Base-by-base conservation (phyloP, 2,329 filamentous ascomycete species). In the Colletotrichum melonis region DNA sequence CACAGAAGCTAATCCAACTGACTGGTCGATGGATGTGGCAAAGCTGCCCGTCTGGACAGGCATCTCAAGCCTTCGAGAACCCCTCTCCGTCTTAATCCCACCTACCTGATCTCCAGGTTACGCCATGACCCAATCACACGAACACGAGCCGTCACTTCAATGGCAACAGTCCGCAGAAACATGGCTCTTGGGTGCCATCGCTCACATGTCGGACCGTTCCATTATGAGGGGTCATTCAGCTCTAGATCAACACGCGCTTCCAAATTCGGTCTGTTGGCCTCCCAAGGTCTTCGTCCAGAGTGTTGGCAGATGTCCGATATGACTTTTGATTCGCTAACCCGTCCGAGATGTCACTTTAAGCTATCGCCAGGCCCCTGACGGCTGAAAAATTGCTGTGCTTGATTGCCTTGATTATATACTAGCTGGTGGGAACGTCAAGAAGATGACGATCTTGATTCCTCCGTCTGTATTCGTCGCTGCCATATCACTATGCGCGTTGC, bases 121-220 rank as follows among this genome's bases (percentile, higher is more conserved):
- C 19, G 22, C 38, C 30, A 42, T 59, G 58, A 64, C 28, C 65
- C 73, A 69, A 69, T 64, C 64, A 60, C 35, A 42, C 22, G 64
- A 42, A 64, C 64, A 66, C 55, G 35, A 38, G 42, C 55, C 24
- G 42, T 32, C 56, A 58, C 46, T 35, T 38, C 38, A 22, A 24
- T 35, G 35, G 55, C 55, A 19, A 9, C 28, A 16, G 38, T 11
- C 30, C 11, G 54, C 7, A 32, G 24, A 55, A n/a, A 19, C 54
- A 30, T 19, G 30, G 54, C 54, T 73, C 70, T 66, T 73, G 67
- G 60, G 32, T 62, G 28, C 22, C 70, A 73, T 71, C 60, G 70
- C 67, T 60, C 70, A 73, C 60, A 62, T 71, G 70, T 65, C 42
- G 62, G 46, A 63, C 55, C 30, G 46, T 62, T 38, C 49, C 67